These are phyloP conservation scores for Glebionis coronaria DNA, from an alignment of 129 eudicot species.

Conservation along the genomic window DNA sequence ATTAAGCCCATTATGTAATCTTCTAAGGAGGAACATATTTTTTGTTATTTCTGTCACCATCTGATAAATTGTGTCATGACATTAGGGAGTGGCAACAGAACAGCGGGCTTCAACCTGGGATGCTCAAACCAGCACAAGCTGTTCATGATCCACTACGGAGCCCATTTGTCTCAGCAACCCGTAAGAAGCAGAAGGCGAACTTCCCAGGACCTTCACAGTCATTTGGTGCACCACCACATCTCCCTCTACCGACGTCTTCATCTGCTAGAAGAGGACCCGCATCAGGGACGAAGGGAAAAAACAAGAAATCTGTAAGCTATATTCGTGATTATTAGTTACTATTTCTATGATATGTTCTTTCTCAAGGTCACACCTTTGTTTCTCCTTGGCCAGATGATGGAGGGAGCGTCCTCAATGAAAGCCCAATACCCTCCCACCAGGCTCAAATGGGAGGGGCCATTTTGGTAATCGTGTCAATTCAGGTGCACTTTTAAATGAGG, in stretches of 20 bases:
- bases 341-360: too few relatives aligned
- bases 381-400: too few relatives aligned
- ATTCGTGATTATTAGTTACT: conserved; percentile 2
- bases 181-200: conserved; percentile 70
- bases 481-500: too few relatives aligned
- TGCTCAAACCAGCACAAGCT: conserved; percentile 48
- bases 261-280: conserved; percentile 68
- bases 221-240: conserved; percentile 23
- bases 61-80: background rate
- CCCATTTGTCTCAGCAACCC: conserved; percentile 83
- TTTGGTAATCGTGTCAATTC: too few relatives aligned
- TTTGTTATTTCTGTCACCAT: background rate
- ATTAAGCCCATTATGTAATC: conserved; percentile 53
- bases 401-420: too few relatives aligned
- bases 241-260: conserved; percentile 53
- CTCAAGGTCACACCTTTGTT: too few relatives aligned
- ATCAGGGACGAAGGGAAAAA: conserved; percentile 57
- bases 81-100: conserved; percentile 87
- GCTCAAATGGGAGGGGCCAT: too few relatives aligned
- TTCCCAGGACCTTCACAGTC: conserved; percentile 60
- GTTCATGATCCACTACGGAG: conserved; percentile 73
- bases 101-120: conserved; percentile 60
- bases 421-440: too few relatives aligned
- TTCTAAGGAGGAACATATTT: background rate
- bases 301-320: conserved; percentile 67